phyloP scores from a whole-genome alignment of 2,329 filamentous ascomycete species.

The Cadophora gregata region DNA sequence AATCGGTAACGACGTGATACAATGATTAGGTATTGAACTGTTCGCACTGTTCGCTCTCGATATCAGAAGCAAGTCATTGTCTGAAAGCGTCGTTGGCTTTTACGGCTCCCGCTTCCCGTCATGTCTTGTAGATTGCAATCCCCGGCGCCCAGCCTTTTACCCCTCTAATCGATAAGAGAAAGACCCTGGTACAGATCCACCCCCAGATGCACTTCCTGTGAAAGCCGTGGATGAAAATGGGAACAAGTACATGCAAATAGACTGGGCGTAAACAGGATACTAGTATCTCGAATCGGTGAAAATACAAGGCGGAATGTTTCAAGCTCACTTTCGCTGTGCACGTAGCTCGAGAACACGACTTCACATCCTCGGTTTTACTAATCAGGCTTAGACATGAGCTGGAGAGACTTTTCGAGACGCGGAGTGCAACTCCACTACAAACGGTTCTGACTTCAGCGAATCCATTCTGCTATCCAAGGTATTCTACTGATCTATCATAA shows the following conservation, averaged over 20 bases:
- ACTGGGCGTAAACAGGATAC: not conserved
- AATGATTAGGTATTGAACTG: too few relatives aligned
- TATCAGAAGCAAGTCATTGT: not conserved
- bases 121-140: too few relatives aligned
- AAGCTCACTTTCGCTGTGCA: too few relatives aligned
- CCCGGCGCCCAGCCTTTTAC: constrained; percentile 4
- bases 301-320: not conserved
- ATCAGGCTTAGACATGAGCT: not conserved
- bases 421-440: not conserved
- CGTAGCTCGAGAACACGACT: too few relatives aligned
- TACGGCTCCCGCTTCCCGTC: too few relatives aligned
- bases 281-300: not conserved
- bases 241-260: not conserved
- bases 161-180: too few relatives aligned
- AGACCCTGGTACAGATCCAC: not conserved
- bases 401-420: not conserved
- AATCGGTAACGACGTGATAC: too few relatives aligned
- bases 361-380: not conserved
- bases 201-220: constrained; percentile 7
- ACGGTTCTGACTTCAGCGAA: not conserved
- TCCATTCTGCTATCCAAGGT: constrained; percentile 17
- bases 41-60: too few relatives aligned
- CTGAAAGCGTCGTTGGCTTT: too few relatives aligned
- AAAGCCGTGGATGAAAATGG: not conserved
- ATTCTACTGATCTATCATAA: constrained; percentile 30